A percentile compares a stretch with the other conserved stretches of the same genome.
Evolutionary conservation across 305 asterid species (phyloP).

Genomic region (Rubia balearica): DNA sequence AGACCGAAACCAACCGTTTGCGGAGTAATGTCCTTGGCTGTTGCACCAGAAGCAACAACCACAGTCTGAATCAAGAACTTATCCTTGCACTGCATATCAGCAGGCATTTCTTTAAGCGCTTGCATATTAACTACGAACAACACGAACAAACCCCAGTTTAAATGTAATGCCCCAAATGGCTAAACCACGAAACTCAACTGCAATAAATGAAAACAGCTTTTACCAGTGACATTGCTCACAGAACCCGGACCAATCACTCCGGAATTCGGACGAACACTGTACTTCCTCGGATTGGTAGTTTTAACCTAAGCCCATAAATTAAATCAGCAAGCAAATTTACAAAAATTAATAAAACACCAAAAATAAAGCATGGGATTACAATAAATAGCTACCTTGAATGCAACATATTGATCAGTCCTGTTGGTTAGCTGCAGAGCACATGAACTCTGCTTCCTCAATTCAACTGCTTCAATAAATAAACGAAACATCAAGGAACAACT

Average conservation of each 20-base stretch:
- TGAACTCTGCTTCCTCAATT: constrained; percentile 73
- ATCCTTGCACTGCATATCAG: constrained; percentile 82
- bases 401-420: constrained; percentile 62
- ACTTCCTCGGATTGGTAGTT: constrained; percentile 79
- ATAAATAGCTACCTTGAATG: constrained; percentile 53
- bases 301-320: constrained; percentile 40
- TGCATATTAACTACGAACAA: constrained; percentile 66
- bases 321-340: constrained; percentile 6
- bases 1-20: constrained; percentile 51
- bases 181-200: background rate
- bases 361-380: background rate
- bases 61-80: constrained; percentile 82
- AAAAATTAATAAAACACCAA: background rate
- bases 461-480: constrained; percentile 37
- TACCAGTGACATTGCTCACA: constrained; percentile 68
- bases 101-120: constrained; percentile 71
- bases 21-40: constrained; percentile 47
- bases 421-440: constrained; percentile 75
- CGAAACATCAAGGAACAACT: background rate
- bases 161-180: background rate
- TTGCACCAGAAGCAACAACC: constrained; percentile 53
- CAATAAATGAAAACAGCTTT: constrained; percentile 2
- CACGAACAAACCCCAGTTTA: constrained; percentile 7
- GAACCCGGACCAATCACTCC: constrained; percentile 66
- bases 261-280: constrained; percentile 79